These are phyloP conservation scores for Steccherinum ochraceum DNA, from an alignment of 768 basidiomycete species.

Conservation along the genomic window DNA sequence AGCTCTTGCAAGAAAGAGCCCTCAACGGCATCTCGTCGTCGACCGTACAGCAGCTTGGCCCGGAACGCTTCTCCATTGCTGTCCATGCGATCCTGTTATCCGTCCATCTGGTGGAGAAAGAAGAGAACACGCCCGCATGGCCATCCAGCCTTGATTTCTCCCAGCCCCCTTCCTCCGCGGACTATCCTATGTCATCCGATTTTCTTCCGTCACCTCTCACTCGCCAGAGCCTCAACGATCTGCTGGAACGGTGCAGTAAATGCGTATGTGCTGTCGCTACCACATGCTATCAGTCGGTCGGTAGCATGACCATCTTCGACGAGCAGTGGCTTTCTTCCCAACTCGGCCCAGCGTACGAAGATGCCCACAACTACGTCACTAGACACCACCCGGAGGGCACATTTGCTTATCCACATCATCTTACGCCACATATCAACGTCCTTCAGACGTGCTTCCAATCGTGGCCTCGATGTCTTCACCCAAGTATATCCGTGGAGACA, in stretches of 20 bases:
- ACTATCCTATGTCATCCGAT: slow-evolving; percentile 68
- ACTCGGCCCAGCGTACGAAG: slow-evolving; percentile 56
- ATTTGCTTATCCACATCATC: slow-evolving; percentile 60
- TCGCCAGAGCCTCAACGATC: slow-evolving; percentile 42
- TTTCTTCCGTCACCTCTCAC: slow-evolving; percentile 48
- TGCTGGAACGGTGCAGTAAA: slow-evolving; percentile 59
- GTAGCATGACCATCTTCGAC: slow-evolving; percentile 77
- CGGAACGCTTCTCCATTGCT: slow-evolving; percentile 70
- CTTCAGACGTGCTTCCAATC: slow-evolving; percentile 75
- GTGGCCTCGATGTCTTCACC: slow-evolving; percentile 76
- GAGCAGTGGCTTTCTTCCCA: slow-evolving; percentile 72
- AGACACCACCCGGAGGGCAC: slow-evolving; percentile 61
- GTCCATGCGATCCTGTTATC: slow-evolving; percentile 75
- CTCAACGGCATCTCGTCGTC: slow-evolving; percentile 37
- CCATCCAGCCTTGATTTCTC: slow-evolving; percentile 70
- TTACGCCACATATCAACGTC: slow-evolving; percentile 59
- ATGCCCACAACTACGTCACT: slow-evolving; percentile 60
- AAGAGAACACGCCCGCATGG: slow-evolving; percentile 67
- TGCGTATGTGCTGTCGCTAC: slow-evolving; percentile 51
- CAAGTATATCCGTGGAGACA: slow-evolving; percentile 45
- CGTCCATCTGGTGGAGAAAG: slow-evolving; percentile 64
- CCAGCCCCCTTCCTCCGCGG: slow-evolving; percentile 44
- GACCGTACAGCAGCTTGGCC: slow-evolving; percentile 41
- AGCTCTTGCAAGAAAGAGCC: slow-evolving; percentile 68
- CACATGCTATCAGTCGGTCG: slow-evolving; percentile 57